Percentiles rank a stretch among this genome's conserved stretches.
phyloP scores from a whole-genome alignment of 371 early-diverging fungal genomes.

The Mortierella sp. region DNA sequence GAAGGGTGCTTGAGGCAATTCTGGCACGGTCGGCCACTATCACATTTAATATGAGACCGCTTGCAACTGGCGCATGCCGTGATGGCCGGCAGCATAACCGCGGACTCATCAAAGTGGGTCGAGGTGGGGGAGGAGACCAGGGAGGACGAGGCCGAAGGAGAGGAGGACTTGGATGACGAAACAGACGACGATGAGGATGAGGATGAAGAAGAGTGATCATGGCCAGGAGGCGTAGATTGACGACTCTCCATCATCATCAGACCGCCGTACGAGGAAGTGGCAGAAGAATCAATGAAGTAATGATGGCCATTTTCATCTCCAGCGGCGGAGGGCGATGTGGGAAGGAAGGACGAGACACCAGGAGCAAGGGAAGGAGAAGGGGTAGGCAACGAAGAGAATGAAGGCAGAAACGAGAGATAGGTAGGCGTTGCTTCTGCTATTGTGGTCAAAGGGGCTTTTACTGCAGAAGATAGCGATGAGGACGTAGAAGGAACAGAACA shows the following conservation, averaged over 20 bases:
- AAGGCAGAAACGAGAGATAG: constrained; percentile 1
- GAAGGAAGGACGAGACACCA: background rate
- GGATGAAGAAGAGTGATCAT: constrained; percentile 7
- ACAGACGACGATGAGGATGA: constrained; percentile 2
- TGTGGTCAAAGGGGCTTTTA: background rate
- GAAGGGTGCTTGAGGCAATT: constrained; percentile 53
- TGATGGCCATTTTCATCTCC: constrained; percentile 1
- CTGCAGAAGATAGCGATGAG: background rate
- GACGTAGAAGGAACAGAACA: constrained; percentile 3
- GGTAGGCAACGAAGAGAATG: background rate
- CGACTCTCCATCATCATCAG: background rate
- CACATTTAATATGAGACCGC: constrained; percentile 57
- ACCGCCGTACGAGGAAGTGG: background rate
- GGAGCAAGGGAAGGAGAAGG: background rate
- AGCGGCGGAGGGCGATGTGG: too few relatives aligned
- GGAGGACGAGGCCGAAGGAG: constrained; percentile 35
- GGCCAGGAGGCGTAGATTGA: background rate
- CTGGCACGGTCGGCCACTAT: constrained; percentile 49
- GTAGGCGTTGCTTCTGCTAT: background rate
- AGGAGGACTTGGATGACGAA: constrained; percentile 21
- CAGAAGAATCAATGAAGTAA: background rate
- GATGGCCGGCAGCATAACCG: constrained; percentile 20
- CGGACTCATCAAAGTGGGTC: constrained; percentile 25
- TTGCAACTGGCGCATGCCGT: constrained; percentile 54
- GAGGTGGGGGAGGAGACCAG: constrained; percentile 28